These are phyloP conservation scores for Balamuthia mandrillaris DNA, from an alignment of 208 protist genomes.

Conservation along the genomic window DNA sequence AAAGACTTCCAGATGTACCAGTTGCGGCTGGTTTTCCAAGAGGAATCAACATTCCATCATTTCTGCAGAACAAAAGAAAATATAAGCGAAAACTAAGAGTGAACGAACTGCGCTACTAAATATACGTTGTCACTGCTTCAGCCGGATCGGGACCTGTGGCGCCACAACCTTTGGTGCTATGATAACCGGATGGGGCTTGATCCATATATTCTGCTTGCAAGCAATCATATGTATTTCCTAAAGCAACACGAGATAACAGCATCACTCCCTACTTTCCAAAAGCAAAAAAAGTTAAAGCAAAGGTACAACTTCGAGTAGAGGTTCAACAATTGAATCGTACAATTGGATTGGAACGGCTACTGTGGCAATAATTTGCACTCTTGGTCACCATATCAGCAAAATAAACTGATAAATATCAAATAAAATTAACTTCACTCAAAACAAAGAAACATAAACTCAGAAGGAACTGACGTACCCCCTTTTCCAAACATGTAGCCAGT, in stretches of 20 bases:
- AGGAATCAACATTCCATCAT: constrained; percentile 22
- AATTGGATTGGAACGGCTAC: constrained; percentile 4
- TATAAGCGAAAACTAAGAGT: not conserved
- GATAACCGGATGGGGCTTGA: not conserved
- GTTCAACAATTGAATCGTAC: no score
- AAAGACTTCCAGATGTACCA: not conserved
- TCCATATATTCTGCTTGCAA: constrained; percentile 49
- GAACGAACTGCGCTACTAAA: not conserved
- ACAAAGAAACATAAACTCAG: not conserved
- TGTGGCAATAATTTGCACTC: constrained; percentile 45
- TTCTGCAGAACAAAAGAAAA: not conserved
- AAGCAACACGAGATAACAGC: constrained; percentile 32
- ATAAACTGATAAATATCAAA: not conserved
- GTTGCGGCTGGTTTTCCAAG: constrained; percentile 37
- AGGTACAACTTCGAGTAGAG: no score
- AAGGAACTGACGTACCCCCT: constrained; percentile 31
- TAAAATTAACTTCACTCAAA: not conserved
- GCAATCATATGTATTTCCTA: constrained; percentile 47
- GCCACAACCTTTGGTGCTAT: constrained; percentile 37
- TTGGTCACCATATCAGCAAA: constrained; percentile 43
- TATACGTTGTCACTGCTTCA: not conserved
- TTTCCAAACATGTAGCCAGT: constrained; percentile 69
- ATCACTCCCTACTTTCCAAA: no score
- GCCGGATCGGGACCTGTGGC: constrained; percentile 28
- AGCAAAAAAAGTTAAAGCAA: no score